Conservation (phyloP, 2,329 filamentous ascomycete genomes). For the Nigrospora sphaerica region DNA sequence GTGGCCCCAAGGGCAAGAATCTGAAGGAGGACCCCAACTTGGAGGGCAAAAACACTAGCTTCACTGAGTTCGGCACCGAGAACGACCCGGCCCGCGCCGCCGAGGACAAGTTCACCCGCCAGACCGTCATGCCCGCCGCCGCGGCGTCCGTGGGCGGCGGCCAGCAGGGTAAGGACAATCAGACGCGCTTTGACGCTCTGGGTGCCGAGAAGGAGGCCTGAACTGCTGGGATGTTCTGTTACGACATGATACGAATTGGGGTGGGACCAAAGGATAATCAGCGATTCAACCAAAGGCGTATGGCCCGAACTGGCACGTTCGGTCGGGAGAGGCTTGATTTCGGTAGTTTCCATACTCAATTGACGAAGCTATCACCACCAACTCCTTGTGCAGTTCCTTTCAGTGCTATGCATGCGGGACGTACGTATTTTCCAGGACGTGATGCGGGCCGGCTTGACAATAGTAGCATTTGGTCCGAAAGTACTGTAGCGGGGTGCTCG, state of each 20-base stretch:
- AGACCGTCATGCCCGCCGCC: slow-evolving; percentile 52
- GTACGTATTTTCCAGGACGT: too few species aligned
- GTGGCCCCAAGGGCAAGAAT: slow-evolving; percentile 36
- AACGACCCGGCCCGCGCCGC: slow-evolving; percentile 39
- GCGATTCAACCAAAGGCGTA: too few species aligned
- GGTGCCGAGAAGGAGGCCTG: slow-evolving; percentile 11
- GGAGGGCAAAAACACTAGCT: slow-evolving; percentile 28
- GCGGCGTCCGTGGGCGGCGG: slow-evolving; percentile 43
- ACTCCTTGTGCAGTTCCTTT: too few species aligned
- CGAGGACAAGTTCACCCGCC: slow-evolving; percentile 31
- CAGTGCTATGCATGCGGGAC: too few species aligned
- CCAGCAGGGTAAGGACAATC: slow-evolving; percentile 25
- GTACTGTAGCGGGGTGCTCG: too few species aligned
- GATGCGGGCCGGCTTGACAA: too few species aligned
- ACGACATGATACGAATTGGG: background rate
- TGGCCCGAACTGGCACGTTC: too few species aligned
- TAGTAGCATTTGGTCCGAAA: too few species aligned
- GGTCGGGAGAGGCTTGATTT: too few species aligned
- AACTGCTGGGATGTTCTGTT: background rate
- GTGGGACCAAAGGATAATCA: too few species aligned
- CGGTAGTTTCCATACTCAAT: too few species aligned
- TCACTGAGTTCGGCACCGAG: slow-evolving; percentile 35
- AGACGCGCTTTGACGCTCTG: slow-evolving; percentile 14
- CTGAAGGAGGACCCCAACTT: slow-evolving; percentile 28
- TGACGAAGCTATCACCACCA: too few species aligned